Base-by-base conservation (phyloP, 768 basidiomycete species). In the Mycena maculata region DNA sequence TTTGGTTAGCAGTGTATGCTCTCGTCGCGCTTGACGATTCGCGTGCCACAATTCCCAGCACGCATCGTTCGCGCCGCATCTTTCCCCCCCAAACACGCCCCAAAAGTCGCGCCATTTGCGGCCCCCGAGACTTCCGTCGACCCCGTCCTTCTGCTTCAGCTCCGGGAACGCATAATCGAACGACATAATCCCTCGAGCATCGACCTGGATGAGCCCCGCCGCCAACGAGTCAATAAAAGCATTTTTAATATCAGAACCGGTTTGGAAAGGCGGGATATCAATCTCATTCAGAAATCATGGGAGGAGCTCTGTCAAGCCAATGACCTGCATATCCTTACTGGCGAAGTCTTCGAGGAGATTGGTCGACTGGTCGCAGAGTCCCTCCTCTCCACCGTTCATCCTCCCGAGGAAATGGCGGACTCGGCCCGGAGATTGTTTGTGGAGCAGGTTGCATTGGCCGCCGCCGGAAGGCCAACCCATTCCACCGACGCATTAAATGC, bases 401-500 rank as follows among this genome's bases (percentile, higher is more conserved):
- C 45, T n/a, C n/a, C n/a, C n/a, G 4, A 20, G 53, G 33, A 39
- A 56, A 18, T 77, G 80, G 75, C n/a, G n/a, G 72, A 78, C 39
- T 71, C 76, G 13, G 59, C 65, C 23, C 71, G 81, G 23, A 74
- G 71, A 65, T 71, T 72, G 23, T 68, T 75, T 3, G 74, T 85
- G 6, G 80, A 85, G 67, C 79, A 84, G 58, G 83, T 92, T 52
- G 86, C 88, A 8, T 54, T 91, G 23, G 73, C 79, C 39, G 79
- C 85, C 9, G 87, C 90, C 0, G 79, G n/a, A n/a, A n/a, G n/a
- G n/a, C n/a, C 73, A 13, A 75, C 74, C 30, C 80, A 85, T 31
- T 81, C 81, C 11, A 78, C 83, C 16, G 81, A 83, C 13, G 86
- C 86, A 5, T 76, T 92, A 50, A 79, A 79, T 56, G 81, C 84